A percentile compares a stretch with the other conserved stretches of the same genome.
Conservation (phyloP, 2,329 filamentous ascomycete species). For the Botrytis galanthina region DNA sequence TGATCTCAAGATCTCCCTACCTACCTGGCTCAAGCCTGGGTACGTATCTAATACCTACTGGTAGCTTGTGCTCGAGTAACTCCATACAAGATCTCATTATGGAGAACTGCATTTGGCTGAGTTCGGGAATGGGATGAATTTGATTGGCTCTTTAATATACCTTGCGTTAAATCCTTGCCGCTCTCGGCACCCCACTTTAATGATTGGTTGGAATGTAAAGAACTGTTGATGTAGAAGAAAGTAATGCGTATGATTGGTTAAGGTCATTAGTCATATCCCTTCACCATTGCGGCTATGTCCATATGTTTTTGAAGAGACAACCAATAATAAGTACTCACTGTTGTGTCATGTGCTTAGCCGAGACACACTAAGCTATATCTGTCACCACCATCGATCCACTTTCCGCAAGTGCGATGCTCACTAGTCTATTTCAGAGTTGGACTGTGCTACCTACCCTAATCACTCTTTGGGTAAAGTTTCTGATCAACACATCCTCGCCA, state of each 20-base stretch:
- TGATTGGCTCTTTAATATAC: not conserved
- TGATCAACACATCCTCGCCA: not conserved
- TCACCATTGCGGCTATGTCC: not conserved
- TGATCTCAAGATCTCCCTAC: not conserved
- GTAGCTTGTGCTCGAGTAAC: too few relatives aligned
- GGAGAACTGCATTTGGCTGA: not conserved
- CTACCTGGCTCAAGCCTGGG: not conserved
- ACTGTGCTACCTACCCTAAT: not conserved
- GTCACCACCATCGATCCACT: not conserved
- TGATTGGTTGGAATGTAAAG: not conserved
- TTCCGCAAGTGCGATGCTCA: not conserved
- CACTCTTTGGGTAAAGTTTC: not conserved
- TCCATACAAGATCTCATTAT: not conserved
- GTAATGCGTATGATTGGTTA: too few relatives aligned
- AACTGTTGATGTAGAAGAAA: too few relatives aligned
- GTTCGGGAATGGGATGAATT: not conserved
- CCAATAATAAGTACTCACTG: too few relatives aligned
- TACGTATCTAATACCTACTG: not conserved
- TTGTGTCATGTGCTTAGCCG: not conserved
- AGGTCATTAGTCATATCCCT: not conserved
- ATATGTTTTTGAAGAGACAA: fast-evolving
- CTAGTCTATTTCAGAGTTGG: not conserved
- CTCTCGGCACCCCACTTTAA: not conserved
- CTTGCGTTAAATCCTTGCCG: not conserved
- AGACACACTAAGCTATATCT: not conserved